Evolutionary conservation across 1,139 yeast genomes (phyloP).

Genomic region (Candida smagusa): DNA sequence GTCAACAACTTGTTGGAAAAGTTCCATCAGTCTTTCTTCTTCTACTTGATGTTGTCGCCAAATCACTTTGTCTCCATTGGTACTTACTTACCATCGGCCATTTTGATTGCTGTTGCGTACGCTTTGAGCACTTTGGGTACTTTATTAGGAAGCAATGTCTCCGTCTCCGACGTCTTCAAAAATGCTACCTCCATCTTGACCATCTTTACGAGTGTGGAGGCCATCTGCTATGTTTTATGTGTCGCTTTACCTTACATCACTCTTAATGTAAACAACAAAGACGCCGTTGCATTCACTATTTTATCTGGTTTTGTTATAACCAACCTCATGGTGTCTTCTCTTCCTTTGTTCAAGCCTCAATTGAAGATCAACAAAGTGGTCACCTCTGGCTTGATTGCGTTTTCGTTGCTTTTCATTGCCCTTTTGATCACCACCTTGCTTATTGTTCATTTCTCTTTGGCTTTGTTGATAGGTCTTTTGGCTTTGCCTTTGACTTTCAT

Average conservation of each 20-base stretch:
- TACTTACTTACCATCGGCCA: constrained; percentile 86
- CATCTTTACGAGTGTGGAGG: constrained; percentile 34
- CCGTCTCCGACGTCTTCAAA: constrained; percentile 19
- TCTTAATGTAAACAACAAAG: constrained; percentile 12
- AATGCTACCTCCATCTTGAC: constrained; percentile 26
- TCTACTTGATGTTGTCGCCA: constrained; percentile 80
- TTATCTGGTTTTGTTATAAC: constrained; percentile 18
- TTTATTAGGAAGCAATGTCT: constrained; percentile 43
- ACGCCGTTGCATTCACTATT: constrained; percentile 15
- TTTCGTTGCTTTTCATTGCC: constrained; percentile 60
- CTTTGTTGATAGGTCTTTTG: constrained; percentile 64
- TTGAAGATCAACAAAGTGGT: constrained; percentile 16
- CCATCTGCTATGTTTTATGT: constrained; percentile 27
- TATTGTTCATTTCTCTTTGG: constrained; percentile 81
- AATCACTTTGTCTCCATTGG: constrained; percentile 86
- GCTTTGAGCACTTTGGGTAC: constrained; percentile 68
- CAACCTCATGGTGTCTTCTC: constrained; percentile 19
- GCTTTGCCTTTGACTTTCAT: constrained; percentile 73
- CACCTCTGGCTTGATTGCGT: constrained; percentile 32
- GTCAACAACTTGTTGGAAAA: constrained; percentile 91
- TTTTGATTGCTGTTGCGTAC: constrained; percentile 66
- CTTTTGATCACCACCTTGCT: constrained; percentile 70
- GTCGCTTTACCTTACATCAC: constrained; percentile 26
- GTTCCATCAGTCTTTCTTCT: constrained; percentile 95
- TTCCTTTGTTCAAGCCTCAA: constrained; percentile 12